Conservation (phyloP, 2,329 filamentous ascomycete genomes). For the Chrysosporium keratinophilum region DNA sequence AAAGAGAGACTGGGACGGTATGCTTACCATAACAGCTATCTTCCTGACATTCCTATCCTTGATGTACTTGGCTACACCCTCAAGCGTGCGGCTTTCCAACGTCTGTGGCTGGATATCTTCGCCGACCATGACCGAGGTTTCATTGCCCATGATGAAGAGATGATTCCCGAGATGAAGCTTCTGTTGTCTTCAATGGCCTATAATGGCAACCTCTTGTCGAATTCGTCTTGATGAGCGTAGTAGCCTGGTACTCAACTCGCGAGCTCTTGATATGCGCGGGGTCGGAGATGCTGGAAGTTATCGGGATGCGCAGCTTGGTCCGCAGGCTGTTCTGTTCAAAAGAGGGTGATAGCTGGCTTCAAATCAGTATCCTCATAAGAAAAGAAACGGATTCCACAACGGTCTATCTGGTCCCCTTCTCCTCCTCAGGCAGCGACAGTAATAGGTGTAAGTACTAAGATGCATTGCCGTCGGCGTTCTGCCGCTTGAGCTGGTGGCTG, state of each 20-base stretch:
- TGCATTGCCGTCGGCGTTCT: too few species aligned
- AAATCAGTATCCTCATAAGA: not conserved
- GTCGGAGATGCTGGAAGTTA: not conserved
- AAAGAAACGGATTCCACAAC: not conserved
- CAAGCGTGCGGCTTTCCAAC: conserved; percentile 57
- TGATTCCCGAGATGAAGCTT: not conserved
- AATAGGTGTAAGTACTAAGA: too few species aligned
- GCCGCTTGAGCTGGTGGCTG: too few species aligned
- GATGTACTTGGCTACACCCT: conserved; percentile 72
- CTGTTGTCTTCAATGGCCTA: not conserved
- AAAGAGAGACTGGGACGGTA: not conserved
- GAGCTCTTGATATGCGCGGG: too few species aligned
- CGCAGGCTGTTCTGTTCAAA: not conserved
- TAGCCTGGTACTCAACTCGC: not conserved
- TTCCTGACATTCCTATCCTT: conserved; percentile 54
- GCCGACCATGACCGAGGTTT: conserved; percentile 58
- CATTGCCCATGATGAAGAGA: conserved; percentile 62
- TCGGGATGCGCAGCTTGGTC: not conserved
- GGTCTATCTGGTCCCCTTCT: not conserved
- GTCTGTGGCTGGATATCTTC: conserved; percentile 54
- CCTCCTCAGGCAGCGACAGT: not conserved
- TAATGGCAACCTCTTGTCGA: not conserved
- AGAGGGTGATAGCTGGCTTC: not conserved
- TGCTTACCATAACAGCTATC: conserved; percentile 66
- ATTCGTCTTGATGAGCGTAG: not conserved